Evolutionary conservation across 805 yeast genomes (phyloP).

Genomic region (Kazachstania bromeliacearum): DNA sequence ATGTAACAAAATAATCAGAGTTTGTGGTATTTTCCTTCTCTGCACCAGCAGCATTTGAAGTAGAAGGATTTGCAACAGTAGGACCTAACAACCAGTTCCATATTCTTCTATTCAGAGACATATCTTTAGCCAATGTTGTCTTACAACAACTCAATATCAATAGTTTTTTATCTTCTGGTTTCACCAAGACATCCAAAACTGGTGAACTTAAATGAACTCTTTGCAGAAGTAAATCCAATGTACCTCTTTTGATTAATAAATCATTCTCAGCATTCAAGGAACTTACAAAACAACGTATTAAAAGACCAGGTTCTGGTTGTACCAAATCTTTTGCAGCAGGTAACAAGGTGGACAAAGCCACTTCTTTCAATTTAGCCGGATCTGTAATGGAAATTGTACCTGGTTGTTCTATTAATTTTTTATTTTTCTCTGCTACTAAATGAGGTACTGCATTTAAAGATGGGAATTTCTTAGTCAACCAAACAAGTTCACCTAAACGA

Average conservation of each 20-base stretch:
- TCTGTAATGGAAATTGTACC: not conserved
- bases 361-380: conserved; percentile 20
- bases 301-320: conserved; percentile 68
- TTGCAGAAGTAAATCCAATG: conserved; percentile 66
- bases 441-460: conserved; percentile 36
- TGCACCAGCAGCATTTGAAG: not conserved
- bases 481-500: conserved; percentile 73
- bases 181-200: conserved; percentile 39
- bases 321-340: conserved; percentile 53
- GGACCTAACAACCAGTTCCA: conserved; percentile 94
- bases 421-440: conserved; percentile 12
- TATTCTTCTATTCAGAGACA: conserved; percentile 87
- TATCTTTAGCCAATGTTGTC: conserved; percentile 72
- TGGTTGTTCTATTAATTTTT: conserved; percentile 3
- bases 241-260: conserved; percentile 76
- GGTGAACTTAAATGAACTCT: conserved; percentile 58
- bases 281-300: conserved; percentile 62
- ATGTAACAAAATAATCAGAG: conserved; percentile 44
- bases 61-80: not conserved
- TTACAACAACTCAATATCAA: conserved; percentile 55
- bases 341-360: conserved; percentile 28
- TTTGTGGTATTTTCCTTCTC: conserved; percentile 10
- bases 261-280: conserved; percentile 59
- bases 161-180: conserved; percentile 45
- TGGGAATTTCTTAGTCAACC: conserved; percentile 58